phyloP scores from a whole-genome alignment of 345 rosid species.

The Pistacia vera region DNA sequence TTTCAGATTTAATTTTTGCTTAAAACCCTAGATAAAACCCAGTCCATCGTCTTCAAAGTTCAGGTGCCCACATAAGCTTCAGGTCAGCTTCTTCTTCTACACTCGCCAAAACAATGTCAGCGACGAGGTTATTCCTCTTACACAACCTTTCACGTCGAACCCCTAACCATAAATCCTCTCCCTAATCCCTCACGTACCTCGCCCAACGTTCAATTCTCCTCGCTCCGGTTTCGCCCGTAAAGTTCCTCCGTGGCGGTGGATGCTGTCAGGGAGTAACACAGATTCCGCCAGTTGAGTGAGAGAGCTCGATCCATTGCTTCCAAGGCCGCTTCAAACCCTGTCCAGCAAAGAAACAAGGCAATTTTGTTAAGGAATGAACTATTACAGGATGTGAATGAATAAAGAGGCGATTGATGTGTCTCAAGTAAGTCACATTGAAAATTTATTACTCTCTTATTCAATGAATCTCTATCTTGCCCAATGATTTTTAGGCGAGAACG shows the following conservation, averaged over 20 bases:
- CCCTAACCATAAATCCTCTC: background rate
- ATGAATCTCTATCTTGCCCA: background rate
- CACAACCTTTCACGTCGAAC: background rate
- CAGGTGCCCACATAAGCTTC: too few species aligned
- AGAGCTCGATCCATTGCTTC: slow-evolving; percentile 53
- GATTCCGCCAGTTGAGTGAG: slow-evolving; percentile 53
- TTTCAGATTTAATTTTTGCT: too few species aligned
- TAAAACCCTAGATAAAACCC: too few species aligned
- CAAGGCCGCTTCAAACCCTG: slow-evolving; percentile 43
- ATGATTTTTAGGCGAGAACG: background rate
- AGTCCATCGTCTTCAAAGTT: too few species aligned
- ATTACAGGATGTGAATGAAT: slow-evolving; percentile 53
- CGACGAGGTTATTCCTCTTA: background rate
- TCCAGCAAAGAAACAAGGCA: slow-evolving; percentile 27
- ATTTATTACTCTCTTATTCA: background rate
- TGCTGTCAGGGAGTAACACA: background rate
- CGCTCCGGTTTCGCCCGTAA: background rate
- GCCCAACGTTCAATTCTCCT: background rate
- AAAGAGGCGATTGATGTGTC: slow-evolving; percentile 77
- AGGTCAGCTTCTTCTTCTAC: too few species aligned
- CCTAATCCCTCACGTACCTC: background rate
- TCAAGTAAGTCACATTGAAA: slow-evolving; percentile 58
- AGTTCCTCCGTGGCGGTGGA: background rate
- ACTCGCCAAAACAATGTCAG: too few species aligned
- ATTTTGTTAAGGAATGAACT: slow-evolving; percentile 23